These are phyloP conservation scores for Brachypodium distachyon DNA, from an alignment of 202 grass and related monocot genomes.

Conservation along the genomic window DNA sequence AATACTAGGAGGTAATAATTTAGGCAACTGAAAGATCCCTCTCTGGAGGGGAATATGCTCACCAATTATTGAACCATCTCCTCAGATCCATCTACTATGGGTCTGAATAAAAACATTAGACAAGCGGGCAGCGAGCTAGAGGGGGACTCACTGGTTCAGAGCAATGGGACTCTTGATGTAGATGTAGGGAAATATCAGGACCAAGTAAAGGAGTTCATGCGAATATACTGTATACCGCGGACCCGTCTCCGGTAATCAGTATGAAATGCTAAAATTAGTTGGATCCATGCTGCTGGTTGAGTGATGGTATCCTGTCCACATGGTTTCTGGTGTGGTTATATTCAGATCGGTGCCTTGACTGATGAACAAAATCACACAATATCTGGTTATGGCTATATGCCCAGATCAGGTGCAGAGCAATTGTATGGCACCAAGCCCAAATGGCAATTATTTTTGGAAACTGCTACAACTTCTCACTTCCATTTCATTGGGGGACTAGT, in stretches of 20 bases:
- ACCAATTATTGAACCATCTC: constrained; percentile 31
- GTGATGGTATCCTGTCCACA: background rate
- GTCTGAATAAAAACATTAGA: constrained; percentile 15
- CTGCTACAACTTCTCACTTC: background rate
- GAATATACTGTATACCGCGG: background rate
- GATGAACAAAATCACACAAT: background rate
- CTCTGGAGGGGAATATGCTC: background rate
- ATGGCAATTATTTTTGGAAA: background rate
- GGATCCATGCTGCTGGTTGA: background rate
- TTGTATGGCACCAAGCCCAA: background rate
- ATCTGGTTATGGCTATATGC: background rate
- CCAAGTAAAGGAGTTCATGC: background rate
- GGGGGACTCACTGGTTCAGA: background rate
- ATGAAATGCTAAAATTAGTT: background rate
- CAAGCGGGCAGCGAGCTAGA: background rate
- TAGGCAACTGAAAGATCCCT: background rate
- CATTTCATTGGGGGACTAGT: background rate
- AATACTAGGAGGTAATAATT: background rate
- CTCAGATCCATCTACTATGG: constrained; percentile 9
- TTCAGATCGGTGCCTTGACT: background rate
- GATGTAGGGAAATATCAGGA: constrained; percentile 6
- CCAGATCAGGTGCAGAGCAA: background rate
- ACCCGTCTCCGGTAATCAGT: background rate
- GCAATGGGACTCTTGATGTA: background rate
- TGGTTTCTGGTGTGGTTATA: background rate